phyloP scores from a whole-genome alignment of 2,329 filamentous ascomycete genomes.

The Botrytis sinoallii region DNA sequence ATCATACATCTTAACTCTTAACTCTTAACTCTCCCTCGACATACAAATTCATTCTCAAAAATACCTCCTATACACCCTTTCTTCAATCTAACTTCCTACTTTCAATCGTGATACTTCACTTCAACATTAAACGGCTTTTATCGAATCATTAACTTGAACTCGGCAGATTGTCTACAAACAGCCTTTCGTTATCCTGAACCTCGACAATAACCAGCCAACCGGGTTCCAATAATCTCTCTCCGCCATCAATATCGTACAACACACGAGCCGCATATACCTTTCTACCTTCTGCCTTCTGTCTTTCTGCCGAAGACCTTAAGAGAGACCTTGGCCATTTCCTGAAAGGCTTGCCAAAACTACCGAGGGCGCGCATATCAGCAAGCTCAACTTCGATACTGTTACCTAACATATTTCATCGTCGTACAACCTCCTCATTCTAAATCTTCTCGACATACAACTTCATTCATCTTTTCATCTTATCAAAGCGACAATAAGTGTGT shows the following conservation, averaged over 20 bases:
- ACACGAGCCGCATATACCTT: conserved; percentile 8
- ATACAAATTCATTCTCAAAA: background rate
- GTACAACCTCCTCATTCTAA: conserved; percentile 16
- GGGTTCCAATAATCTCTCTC: conserved; percentile 1
- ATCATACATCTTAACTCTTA: background rate
- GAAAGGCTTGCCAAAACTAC: background rate
- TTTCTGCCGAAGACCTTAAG: background rate
- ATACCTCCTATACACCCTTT: too few relatives aligned
- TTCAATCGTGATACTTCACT: background rate
- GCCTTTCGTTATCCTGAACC: conserved; percentile 14
- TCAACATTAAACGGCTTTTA: background rate
- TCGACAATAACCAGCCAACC: conserved; percentile 19
- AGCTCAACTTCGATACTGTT: conserved; percentile 13
- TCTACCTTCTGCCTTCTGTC: background rate
- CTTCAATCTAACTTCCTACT: background rate
- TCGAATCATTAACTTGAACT: conserved; percentile 14
- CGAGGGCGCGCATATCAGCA: conserved; percentile 9
- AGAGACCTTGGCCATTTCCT: background rate
- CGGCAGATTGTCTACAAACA: conserved; percentile 12
- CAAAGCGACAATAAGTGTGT: conserved; percentile 25
- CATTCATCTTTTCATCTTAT: conserved; percentile 8
- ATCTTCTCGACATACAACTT: conserved; percentile 14
- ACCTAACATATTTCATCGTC: conserved; percentile 10
- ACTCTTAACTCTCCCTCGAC: background rate
- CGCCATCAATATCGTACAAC: conserved; percentile 14